Base-by-base conservation (phyloP, 2,329 filamentous ascomycete species). In the Diaporthe longicolla region DNA sequence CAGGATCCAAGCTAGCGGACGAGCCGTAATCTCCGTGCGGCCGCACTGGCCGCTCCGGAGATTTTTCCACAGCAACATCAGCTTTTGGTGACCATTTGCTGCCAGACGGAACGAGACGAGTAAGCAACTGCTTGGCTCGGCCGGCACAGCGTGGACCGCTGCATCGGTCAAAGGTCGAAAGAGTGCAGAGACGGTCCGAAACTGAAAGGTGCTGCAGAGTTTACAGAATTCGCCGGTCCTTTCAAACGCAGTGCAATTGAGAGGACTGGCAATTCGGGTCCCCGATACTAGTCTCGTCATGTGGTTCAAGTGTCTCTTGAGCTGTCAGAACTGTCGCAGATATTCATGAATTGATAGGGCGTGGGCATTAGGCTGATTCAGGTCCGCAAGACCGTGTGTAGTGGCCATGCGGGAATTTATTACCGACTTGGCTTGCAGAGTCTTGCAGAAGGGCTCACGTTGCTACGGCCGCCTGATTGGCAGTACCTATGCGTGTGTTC, bases 401-500 rank as follows among this genome's bases (percentile, higher is more conserved):
- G 19, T 50, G 21, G 24, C 19, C 19, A 35, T 35, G 2, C n/a
- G n/a, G 8, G 37, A 15, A 17, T n/a, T 24, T 8, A n/a, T n/a
- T 6, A 26, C 1, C 26, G n/a, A 26, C 26, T 50, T 13, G 7
- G 11, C 26, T 50, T 26, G 24, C 17, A 11, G 7, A 24, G 48
- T 37, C n/a, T 8, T 21, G 11, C 40, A 29, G 15, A 54, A 21
- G 48, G n/a, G 26, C 45, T 37, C 32, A 5, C 8, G 15, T 24
- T 11, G 32, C 48, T 54, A 13, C 8, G 4, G 19, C 26, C 15
- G 8, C 13, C 4, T 29, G 13, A 40, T 13, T 15, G n/a, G 32
- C 10, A 40, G 13, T 21, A 3, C 4, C 72, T 72, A 77, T 9
- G 24, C 19, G 55, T 77, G 76, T 13, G 50, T 76, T 3, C 83